Base-by-base conservation (phyloP, 371 early-diverging fungal genomes). In the Apophysomyces elegans region DNA sequence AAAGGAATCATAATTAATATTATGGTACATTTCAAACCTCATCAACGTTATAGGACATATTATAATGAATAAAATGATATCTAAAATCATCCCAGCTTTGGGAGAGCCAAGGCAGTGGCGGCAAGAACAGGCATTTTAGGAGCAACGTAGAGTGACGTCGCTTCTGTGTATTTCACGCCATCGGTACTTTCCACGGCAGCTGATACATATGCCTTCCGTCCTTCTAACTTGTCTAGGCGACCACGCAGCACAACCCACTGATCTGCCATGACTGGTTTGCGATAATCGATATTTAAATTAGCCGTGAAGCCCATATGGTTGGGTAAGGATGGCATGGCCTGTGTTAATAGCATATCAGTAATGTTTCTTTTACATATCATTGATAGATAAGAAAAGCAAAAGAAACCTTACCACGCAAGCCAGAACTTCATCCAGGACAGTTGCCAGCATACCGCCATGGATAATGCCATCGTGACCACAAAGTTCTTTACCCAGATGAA, bases 251-350 rank as follows among this genome's bases (percentile, higher is more conserved):
- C 80, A 37, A 91, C 72, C 73, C 90, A 83, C 72, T 88, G 86
- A 60, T 87, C 82, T 0, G 90, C 84, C 35, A 73, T 70, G 26
- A 86, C 86, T 18, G 91, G 90, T 12, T 77, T 71, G 37, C 86
- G 84, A 69, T 92, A 93, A 73, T 90, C 84, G 58, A 93, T 71
- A 58, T 90, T 85, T 58, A 93, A 78, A 76, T 88, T 88, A 13
- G 92, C 93, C 0, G 93, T 93, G 67, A 91, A 84, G 0, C 90
- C 93, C 14, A 88, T 80, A 58, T 83, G 82, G 69, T 85, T 84
- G 6, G 91, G 92, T 38, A 90, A 75, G 58, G 73, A 70, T 9
- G 87, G 86, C 18, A 85, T 71, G 6, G 83, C 77, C 87, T 86
- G 71, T 37, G 32, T 26, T 26, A 45, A 26, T 5, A 59, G 56